These are phyloP conservation scores for Cladorrhinum samala DNA, from an alignment of 495 filamentous ascomycete species.

Conservation along the genomic window DNA sequence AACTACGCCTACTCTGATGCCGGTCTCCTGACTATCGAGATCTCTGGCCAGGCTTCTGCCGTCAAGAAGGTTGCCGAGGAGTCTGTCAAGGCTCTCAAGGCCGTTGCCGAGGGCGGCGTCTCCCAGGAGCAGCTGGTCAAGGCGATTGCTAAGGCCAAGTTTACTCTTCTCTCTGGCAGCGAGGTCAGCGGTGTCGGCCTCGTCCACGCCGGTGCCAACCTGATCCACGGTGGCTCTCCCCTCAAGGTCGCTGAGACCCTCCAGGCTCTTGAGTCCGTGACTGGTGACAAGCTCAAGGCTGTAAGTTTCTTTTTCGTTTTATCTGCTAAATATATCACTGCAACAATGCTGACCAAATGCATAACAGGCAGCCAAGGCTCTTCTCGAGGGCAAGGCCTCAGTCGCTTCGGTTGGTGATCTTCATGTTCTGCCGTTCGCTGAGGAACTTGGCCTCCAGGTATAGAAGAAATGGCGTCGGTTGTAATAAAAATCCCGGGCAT, in stretches of 20 bases:
- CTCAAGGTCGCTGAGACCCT: slow-evolving; percentile 80
- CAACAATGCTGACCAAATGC: too few relatives aligned
- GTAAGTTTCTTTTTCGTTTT: slow-evolving; percentile 50
- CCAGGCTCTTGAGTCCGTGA: slow-evolving; percentile 73
- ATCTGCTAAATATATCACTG: slow-evolving; percentile 8
- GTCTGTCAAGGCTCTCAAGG: slow-evolving; percentile 75
- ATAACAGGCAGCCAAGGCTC: slow-evolving; percentile 72
- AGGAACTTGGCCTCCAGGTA: slow-evolving; percentile 89
- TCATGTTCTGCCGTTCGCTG: slow-evolving; percentile 80
- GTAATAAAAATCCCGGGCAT: background rate
- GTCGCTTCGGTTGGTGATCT: slow-evolving; percentile 85
- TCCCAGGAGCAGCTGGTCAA: slow-evolving; percentile 82
- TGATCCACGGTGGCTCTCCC: slow-evolving; percentile 73
- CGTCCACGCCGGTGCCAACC: slow-evolving; percentile 43
- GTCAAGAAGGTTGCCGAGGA: slow-evolving; percentile 53
- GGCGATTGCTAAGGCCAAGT: slow-evolving; percentile 88
- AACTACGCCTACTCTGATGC: slow-evolving; percentile 90
- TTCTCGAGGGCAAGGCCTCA: slow-evolving; percentile 82
- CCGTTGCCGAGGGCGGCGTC: slow-evolving; percentile 65
- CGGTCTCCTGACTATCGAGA: slow-evolving; percentile 75
- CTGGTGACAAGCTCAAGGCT: slow-evolving; percentile 75
- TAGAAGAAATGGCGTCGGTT: slow-evolving; percentile 44
- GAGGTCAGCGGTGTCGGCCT: slow-evolving; percentile 70
- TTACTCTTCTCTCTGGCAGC: slow-evolving; percentile 78
- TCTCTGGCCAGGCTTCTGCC: slow-evolving; percentile 64